phyloP scores from a whole-genome alignment of 106 monocot genomes.

The Amphibolis antarctica region DNA sequence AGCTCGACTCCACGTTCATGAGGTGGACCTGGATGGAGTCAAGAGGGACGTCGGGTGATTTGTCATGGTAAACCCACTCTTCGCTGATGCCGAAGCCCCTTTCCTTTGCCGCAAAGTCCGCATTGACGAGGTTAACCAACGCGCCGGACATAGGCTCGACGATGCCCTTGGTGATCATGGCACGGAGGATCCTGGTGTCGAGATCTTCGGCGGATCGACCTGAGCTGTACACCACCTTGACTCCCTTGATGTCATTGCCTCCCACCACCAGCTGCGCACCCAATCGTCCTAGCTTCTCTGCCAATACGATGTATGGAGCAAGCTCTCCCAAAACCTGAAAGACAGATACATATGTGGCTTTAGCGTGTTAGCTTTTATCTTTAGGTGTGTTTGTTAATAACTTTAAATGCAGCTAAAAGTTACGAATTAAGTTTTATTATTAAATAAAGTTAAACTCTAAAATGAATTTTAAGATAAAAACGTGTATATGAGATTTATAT shows the following conservation, averaged over 20 bases:
- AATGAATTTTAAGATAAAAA: too few relatives aligned
- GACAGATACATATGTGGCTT: too few relatives aligned
- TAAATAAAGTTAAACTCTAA: too few relatives aligned
- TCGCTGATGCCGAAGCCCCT: constrained; percentile 15
- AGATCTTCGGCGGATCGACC: constrained; percentile 10
- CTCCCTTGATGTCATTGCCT: constrained; percentile 17
- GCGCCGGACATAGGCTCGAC: constrained; percentile 12
- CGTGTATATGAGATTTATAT: too few relatives aligned
- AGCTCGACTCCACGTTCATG: constrained; percentile 14
- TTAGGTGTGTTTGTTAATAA: not conserved
- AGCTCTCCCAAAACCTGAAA: constrained; percentile 12
- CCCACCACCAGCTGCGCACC: constrained; percentile 16
- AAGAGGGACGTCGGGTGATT: constrained; percentile 11
- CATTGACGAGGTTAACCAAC: constrained; percentile 18
- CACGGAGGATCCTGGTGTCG: constrained; percentile 20
- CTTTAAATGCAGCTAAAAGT: not conserved
- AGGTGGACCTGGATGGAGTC: constrained; percentile 13
- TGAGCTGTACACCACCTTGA: constrained; percentile 16
- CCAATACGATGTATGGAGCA: constrained; percentile 14
- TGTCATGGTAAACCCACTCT: constrained; percentile 11
- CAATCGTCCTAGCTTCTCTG: constrained; percentile 18
- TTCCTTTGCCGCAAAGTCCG: constrained; percentile 17
- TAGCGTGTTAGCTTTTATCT: too few relatives aligned
- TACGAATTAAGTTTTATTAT: too few relatives aligned
- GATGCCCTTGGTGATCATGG: constrained; percentile 17